Conservation (phyloP, 179 eudicot species). For the Beta corolliflora region DNA sequence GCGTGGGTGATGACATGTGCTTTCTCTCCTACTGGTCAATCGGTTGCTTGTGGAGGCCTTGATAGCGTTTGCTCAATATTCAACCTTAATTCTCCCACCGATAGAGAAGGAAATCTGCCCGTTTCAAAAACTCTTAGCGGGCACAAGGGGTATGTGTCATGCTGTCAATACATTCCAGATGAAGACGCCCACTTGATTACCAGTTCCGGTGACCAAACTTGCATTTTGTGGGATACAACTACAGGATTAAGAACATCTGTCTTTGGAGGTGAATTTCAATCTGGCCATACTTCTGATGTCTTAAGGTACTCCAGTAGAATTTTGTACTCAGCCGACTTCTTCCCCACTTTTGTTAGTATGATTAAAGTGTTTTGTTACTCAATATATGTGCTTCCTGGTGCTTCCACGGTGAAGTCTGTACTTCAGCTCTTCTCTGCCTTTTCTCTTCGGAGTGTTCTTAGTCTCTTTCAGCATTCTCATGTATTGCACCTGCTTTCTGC, state of each 20-base stretch:
- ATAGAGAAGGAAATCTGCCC: slow-evolving; percentile 75
- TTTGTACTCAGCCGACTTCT: not conserved
- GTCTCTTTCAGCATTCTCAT: not conserved
- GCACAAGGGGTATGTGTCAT: slow-evolving; percentile 94
- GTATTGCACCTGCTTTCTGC: not conserved
- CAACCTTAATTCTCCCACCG: slow-evolving; percentile 74
- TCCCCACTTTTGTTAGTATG: not conserved
- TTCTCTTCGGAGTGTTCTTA: not conserved
- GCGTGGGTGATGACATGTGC: slow-evolving; percentile 99
- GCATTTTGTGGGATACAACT: slow-evolving; percentile 92
- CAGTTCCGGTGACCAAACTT: slow-evolving; percentile 88
- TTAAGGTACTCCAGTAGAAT: slow-evolving; percentile 52
- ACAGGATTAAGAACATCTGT: slow-evolving; percentile 90
- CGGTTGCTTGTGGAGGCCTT: slow-evolving; percentile 97
- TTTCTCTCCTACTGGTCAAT: slow-evolving; percentile 86
- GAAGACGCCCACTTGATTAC: slow-evolving; percentile 85
- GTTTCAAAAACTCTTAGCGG: slow-evolving; percentile 85
- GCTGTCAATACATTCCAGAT: slow-evolving; percentile 90
- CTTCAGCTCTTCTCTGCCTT: not conserved
- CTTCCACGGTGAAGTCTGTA: not conserved
- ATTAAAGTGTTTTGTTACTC: not conserved
- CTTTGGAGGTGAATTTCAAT: slow-evolving; percentile 97
- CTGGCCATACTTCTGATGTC: slow-evolving; percentile 92
- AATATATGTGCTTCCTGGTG: not conserved
- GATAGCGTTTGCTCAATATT: slow-evolving; percentile 91